Base-by-base conservation (phyloP, 2,329 filamentous ascomycete species). In the Byssothecium circinans region DNA sequence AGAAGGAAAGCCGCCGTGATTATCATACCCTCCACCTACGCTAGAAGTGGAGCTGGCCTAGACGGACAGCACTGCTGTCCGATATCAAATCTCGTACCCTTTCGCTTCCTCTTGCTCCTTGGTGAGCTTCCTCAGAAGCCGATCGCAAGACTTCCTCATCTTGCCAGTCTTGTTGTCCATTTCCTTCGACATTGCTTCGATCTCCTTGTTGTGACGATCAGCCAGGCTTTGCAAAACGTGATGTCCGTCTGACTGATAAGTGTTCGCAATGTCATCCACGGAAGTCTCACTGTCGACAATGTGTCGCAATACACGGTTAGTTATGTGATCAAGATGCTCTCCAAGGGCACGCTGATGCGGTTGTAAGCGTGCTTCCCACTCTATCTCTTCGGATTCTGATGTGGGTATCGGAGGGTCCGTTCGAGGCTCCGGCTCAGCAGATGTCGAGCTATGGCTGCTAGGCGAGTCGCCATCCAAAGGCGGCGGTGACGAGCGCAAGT, bases 271-370 rank as follows among this genome's bases (percentile, higher is more conserved):
- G 22, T 75, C 67, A 3, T 60, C 61, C 20, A 78, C 67, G 1
- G 72, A 73, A 3, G 67, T 68, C 54, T 79, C 77, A 36, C 74
- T 71, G n/a, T 74, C 69, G 8, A 77, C 66, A 15, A 82, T 68
- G 45, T 78, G 71, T 1, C 61, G 70, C 8, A 75, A 56, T 8
- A 81, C 68, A 15, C 66, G 66, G 64, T 78, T 61, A 3, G 72
- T 71, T 3, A 73, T 64, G n/a, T 64, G 64, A 18, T 72, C 59
- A 19, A 77, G 57, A 29, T 68, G 60, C 14, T 74, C 68, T 32
- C 70, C 64, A 5, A 76, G 49, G 30, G 61, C 59, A 23, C 64
- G 63, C 41, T 76, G 74, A 32, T 75, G 67, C 11, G 71, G 64
- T 30, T 67, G 52, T 1, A 77, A 61, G 12, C 58, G 62, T 2